Evolutionary conservation across 2,329 filamentous ascomycete genomes (phyloP), one percentile per base, ranked within the genome.

Genomic region (Curvularia lunata): DNA sequence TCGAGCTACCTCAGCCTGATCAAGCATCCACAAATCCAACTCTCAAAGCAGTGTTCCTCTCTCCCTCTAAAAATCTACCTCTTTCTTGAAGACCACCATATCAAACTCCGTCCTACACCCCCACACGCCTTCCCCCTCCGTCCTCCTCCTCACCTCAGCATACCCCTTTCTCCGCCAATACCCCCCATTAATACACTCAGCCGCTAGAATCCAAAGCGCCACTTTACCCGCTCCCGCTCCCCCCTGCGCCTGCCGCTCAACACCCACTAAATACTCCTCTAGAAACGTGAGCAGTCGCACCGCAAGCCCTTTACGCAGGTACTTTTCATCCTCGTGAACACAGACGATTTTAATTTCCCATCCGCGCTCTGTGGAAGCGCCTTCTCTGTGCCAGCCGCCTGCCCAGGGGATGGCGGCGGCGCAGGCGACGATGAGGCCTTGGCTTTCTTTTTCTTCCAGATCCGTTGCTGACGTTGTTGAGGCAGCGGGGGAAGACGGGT

Each of bases 121-220:
- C 71, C 70, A 74, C 7, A 62, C 56, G 1, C 62, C 63, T 5
- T 46, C 27, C 5, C 54, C 57, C 21, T 53, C 40, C 1, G 34
- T 45, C 23, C 38, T 59, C 38, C 59, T 56, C 27, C 69, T 55
- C 0, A 72, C 60, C 19, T 68, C 55, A 3, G 38, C 23, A 54
- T 62, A 72, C 12, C 71, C 70, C 46, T 57, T 67, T 47, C 56
- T 67, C 23, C 65, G 59, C 71, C 71, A 73, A 54, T 74, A 74
- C 1, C 19, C 54, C 3, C 69, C 70, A 32, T 68, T 69, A 3
- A 69, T 43, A 48, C 61, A 65, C 28, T 74, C 70, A 2, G 63
- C 68, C 0, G 63, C 62, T 18, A 67, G 13, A 6, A 74, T 63
- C 71, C 69, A 74, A 10, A 72, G 34, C 1, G 23, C 54, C 21